These are phyloP conservation scores for Blastobotrys parvus DNA, from an alignment of 805 yeast genomes.

Conservation along the genomic window DNA sequence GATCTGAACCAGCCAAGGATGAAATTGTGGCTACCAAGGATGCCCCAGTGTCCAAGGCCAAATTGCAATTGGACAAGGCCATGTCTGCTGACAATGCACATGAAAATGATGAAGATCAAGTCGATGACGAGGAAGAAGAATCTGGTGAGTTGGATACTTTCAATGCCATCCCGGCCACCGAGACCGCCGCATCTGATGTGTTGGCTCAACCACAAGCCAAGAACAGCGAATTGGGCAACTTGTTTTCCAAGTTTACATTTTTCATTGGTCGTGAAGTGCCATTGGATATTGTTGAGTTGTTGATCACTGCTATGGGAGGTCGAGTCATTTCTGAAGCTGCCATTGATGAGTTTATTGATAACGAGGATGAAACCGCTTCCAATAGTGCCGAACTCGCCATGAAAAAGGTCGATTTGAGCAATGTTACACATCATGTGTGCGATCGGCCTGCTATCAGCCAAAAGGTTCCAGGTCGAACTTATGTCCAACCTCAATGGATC, in stretches of 20 bases:
- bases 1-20: slow-evolving; percentile 1
- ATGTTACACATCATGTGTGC: slow-evolving; percentile 85
- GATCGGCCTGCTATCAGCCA: slow-evolving; percentile 79
- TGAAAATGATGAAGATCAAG: slow-evolving; percentile 28
- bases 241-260: slow-evolving; percentile 71
- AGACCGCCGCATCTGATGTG: slow-evolving; percentile 37
- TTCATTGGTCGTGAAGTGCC: slow-evolving; percentile 95
- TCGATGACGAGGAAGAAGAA: slow-evolving; percentile 27
- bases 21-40: slow-evolving; percentile 22
- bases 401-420: slow-evolving; percentile 45
- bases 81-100: slow-evolving; percentile 31
- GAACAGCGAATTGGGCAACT: slow-evolving; percentile 36
- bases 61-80: slow-evolving; percentile 32
- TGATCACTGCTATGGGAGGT: slow-evolving; percentile 83
- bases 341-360: slow-evolving; percentile 57
- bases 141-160: slow-evolving; percentile 60
- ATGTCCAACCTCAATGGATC: slow-evolving; percentile 96
- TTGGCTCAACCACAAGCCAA: slow-evolving; percentile 53
- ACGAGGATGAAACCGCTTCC: slow-evolving; percentile 38
- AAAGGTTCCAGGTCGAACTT: slow-evolving; percentile 85
- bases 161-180: slow-evolving; percentile 42
- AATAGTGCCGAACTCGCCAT: slow-evolving; percentile 26
- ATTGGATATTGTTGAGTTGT: slow-evolving; percentile 79
- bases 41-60: slow-evolving; percentile 41
- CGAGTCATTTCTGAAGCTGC: slow-evolving; percentile 77